A percentile compares a stretch with the other conserved stretches of the same genome.
These are phyloP conservation scores for Eudorina sp. DNA, from an alignment of 139 green algal genomes.

Conservation along the genomic window DNA sequence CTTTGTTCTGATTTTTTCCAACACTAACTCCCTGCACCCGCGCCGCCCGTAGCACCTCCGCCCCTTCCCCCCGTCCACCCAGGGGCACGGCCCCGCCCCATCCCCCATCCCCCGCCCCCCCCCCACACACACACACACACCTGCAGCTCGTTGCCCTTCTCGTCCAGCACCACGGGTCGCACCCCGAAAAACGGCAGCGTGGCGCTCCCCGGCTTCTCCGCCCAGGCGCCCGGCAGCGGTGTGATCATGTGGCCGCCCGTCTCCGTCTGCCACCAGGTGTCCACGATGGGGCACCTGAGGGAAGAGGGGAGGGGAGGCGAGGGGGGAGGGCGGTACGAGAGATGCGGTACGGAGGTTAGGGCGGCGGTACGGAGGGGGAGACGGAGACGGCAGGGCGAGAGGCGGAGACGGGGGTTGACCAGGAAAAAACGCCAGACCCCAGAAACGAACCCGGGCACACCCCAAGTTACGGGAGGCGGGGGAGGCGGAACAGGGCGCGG, in stretches of 20 bases:
- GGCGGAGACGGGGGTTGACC: too few relatives aligned
- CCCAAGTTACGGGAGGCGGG: too few relatives aligned
- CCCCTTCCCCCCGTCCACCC: background rate
- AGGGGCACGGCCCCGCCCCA: background rate
- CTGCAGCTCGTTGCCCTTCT: conserved; percentile 69
- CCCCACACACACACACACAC: background rate
- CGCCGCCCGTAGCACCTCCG: too few relatives aligned
- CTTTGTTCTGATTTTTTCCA: too few relatives aligned
- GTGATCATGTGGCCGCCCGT: conserved; percentile 95
- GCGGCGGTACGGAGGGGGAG: too few relatives aligned
- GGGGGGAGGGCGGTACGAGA: too few relatives aligned
- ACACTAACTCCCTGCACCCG: too few relatives aligned
- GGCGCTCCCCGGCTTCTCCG: conserved; percentile 90
- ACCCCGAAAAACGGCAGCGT: conserved; percentile 98
- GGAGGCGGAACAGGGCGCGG: too few relatives aligned
- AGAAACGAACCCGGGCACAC: too few relatives aligned
- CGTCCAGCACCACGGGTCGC: conserved; percentile 90
- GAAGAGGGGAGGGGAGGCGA: background rate
- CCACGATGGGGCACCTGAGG: conserved; percentile 88
- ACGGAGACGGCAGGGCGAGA: too few relatives aligned
- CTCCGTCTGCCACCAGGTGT: conserved; percentile 99
- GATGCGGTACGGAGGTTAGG: too few relatives aligned
- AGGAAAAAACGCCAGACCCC: too few relatives aligned
- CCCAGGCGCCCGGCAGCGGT: conserved; percentile 85
- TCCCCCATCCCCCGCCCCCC: background rate